phyloP scores from a whole-genome alignment of 495 filamentous ascomycete genomes.

The Annulohypoxylon maeteangense region DNA sequence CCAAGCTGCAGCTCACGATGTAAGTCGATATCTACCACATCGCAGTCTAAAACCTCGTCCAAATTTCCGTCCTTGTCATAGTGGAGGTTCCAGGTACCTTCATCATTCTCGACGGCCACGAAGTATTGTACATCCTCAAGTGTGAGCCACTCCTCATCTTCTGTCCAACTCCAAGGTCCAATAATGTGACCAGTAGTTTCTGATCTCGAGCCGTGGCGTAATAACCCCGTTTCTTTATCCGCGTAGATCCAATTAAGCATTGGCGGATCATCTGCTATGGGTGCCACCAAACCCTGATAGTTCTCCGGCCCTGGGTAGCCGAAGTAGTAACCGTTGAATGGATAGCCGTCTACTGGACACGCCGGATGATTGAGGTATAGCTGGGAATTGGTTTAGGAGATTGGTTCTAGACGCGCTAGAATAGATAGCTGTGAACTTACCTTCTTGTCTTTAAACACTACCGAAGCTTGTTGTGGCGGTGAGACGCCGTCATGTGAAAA shows the following conservation, averaged over 20 bases:
- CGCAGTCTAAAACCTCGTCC: conserved; percentile 43
- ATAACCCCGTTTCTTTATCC: conserved; percentile 64
- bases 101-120: conserved; percentile 56
- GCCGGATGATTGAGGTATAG: conserved; percentile 59
- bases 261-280: conserved; percentile 67
- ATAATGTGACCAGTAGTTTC: conserved; percentile 60
- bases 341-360: conserved; percentile 58
- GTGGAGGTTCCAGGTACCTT: conserved; percentile 58
- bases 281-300: conserved; percentile 67
- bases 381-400: conserved; percentile 41
- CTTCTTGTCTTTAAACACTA: conserved; percentile 57
- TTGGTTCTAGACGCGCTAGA: neutral
- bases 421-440: conserved; percentile 43
- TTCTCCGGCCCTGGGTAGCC: conserved; percentile 65
- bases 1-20: conserved; percentile 48
- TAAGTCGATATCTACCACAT: conserved; percentile 48
- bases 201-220: conserved; percentile 64
- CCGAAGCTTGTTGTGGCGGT: conserved; percentile 50
- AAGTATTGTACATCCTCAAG: conserved; percentile 59
- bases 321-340: conserved; percentile 70
- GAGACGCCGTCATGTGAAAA: conserved; percentile 54
- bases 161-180: conserved; percentile 68
- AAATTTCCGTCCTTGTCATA: conserved; percentile 54
- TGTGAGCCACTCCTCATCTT: conserved; percentile 63
- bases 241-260: conserved; percentile 74